Evolutionary conservation across 768 basidiomycete species (phyloP).

Genomic region (Termitomyces sp.): DNA sequence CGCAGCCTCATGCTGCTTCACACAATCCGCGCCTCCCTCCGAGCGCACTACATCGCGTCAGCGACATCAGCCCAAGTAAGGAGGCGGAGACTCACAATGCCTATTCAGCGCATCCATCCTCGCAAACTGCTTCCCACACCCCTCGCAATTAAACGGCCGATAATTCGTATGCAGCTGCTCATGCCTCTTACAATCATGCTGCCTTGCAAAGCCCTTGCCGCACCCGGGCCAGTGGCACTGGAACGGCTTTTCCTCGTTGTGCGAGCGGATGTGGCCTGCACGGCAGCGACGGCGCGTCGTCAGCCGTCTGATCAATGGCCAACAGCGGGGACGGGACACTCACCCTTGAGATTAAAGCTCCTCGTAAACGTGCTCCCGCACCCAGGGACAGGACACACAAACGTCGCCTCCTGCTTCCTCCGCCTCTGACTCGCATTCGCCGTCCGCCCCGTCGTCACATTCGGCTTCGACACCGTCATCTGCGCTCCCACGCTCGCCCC

Average conservation of each 20-base stretch:
- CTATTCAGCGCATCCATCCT: constrained; percentile 93
- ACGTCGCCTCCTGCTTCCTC: constrained; percentile 86
- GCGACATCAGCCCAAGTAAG: background rate
- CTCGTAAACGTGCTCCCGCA: constrained; percentile 89
- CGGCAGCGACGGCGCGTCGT: too few relatives aligned
- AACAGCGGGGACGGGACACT: constrained; percentile 16
- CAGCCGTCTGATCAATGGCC: too few relatives aligned
- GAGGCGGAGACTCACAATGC: constrained; percentile 62
- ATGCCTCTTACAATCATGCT: constrained; percentile 96
- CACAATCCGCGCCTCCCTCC: constrained; percentile 79
- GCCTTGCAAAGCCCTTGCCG: constrained; percentile 88
- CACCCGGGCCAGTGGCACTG: constrained; percentile 94
- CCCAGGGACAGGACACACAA: constrained; percentile 76
- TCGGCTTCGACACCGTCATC: constrained; percentile 48
- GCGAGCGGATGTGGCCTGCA: constrained; percentile 89
- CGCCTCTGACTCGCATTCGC: constrained; percentile 82
- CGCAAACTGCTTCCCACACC: constrained; percentile 91
- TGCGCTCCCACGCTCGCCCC: too few relatives aligned
- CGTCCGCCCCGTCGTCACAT: constrained; percentile 89
- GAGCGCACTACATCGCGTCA: constrained; percentile 55
- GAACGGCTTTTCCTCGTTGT: constrained; percentile 94
- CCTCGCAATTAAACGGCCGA: constrained; percentile 89
- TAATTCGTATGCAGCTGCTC: constrained; percentile 93
- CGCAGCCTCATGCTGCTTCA: constrained; percentile 35
- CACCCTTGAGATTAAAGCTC: constrained; percentile 91